A percentile compares a stretch with the other conserved stretches of the same genome.
These are phyloP conservation scores for Spinellus fusiger DNA, from an alignment of 192 early-diverging fungal species.

Conservation along the genomic window DNA sequence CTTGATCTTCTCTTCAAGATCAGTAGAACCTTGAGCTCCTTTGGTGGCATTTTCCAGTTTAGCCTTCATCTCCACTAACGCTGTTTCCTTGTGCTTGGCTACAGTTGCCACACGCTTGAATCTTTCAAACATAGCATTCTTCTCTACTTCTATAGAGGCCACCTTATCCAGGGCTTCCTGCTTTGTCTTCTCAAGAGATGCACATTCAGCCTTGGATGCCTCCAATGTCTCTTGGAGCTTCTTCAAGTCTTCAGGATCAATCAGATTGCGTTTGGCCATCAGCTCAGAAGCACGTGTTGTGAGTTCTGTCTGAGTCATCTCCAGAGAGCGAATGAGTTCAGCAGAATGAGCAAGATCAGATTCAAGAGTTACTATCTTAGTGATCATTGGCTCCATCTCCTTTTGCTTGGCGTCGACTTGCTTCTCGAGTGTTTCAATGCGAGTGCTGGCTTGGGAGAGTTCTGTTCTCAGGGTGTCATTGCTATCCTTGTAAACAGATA, in stretches of 20 bases:
- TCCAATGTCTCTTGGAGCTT: neutral
- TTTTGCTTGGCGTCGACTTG: neutral
- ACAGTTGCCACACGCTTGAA: neutral
- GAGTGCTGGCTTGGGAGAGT: neutral
- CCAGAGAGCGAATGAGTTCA: neutral
- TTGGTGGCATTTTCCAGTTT: neutral
- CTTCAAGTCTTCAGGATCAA: neutral
- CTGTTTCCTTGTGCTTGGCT: neutral
- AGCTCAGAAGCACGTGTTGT: neutral
- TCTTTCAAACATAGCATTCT: neutral
- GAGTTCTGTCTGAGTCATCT: neutral
- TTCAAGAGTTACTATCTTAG: neutral
- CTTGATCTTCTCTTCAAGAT: too few relatives aligned
- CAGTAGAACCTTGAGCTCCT: neutral
- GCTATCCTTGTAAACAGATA: neutral
- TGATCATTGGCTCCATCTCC: neutral
- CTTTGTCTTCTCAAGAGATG: neutral
- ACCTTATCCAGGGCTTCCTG: neutral
- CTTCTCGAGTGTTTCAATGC: conserved; percentile 10
- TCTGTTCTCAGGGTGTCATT: neutral
- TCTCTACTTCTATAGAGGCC: neutral
- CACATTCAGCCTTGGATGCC: neutral
- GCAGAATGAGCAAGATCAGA: neutral
- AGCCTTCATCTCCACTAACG: neutral
- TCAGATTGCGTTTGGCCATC: neutral